phyloP scores from a whole-genome alignment of 73 alveolate genomes.

The Paraurostyla sp. region DNA sequence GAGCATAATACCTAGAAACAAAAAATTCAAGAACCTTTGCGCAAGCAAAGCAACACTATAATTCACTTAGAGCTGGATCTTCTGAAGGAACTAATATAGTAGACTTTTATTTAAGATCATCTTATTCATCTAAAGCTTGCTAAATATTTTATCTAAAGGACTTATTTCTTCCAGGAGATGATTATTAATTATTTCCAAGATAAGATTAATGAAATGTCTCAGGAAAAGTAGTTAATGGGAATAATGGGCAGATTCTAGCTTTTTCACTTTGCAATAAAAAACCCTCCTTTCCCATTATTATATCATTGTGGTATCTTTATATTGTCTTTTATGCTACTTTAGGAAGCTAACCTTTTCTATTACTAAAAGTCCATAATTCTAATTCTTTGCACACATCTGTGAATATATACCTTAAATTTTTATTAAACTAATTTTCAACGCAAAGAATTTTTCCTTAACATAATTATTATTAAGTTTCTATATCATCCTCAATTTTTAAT shows the following conservation, averaged over 20 bases:
- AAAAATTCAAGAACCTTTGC: slow-evolving; percentile 27
- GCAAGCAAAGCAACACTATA: slow-evolving; percentile 39
- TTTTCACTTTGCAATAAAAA: slow-evolving; percentile 6
- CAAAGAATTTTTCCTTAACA: slow-evolving; percentile 32
- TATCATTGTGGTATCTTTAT: slow-evolving; percentile 15
- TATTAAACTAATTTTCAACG: background rate
- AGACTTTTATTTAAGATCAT: too few relatives aligned
- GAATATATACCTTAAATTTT: background rate
- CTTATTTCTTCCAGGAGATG: background rate
- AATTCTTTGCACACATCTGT: background rate
- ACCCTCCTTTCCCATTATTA: background rate
- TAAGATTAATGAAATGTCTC: background rate
- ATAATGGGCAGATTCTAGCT: slow-evolving; percentile 16
- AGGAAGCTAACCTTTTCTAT: slow-evolving; percentile 39
- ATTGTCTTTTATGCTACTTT: background rate
- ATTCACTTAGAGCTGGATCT: background rate
- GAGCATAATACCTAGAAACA: slow-evolving; percentile 7
- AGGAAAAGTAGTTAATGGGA: slow-evolving; percentile 37
- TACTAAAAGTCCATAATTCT: slow-evolving; percentile 38
- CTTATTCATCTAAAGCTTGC: too few relatives aligned
- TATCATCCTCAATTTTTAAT: background rate
- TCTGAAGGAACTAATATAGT: background rate
- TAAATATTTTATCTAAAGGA: background rate
- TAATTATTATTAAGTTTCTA: background rate
- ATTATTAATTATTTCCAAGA: background rate